Evolutionary conservation across 2,329 filamentous ascomycete genomes (phyloP).

Genomic region (Xylaria sp.): DNA sequence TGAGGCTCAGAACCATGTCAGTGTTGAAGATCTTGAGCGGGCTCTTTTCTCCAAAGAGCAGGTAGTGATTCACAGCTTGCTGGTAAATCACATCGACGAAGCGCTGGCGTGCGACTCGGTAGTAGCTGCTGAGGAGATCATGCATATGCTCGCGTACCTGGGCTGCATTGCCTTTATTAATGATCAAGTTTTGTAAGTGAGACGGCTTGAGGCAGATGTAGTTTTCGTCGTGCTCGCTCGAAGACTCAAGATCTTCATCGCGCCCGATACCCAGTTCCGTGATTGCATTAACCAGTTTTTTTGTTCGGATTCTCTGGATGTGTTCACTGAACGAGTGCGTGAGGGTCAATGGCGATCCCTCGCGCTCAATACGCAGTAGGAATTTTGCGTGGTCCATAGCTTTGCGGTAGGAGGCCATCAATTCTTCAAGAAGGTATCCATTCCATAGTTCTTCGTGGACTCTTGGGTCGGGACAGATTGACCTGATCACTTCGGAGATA

Average conservation of each 20-base stretch:
- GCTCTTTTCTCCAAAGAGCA: slow-evolving; percentile 60
- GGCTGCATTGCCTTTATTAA: slow-evolving; percentile 47
- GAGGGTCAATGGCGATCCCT: slow-evolving; percentile 56
- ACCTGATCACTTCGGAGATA: slow-evolving; percentile 52
- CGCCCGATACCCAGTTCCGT: slow-evolving; percentile 26
- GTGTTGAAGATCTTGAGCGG: slow-evolving; percentile 65
- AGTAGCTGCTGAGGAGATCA: slow-evolving; percentile 69
- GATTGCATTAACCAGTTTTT: slow-evolving; percentile 38
- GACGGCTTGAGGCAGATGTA: slow-evolving; percentile 39
- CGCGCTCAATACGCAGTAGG: slow-evolving; percentile 60
- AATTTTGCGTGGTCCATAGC: slow-evolving; percentile 58
- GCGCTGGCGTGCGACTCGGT: slow-evolving; percentile 67
- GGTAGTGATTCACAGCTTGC: slow-evolving; percentile 64
- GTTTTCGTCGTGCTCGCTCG: slow-evolving; percentile 38
- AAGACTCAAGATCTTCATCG: too few relatives aligned
- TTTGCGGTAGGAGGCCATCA: slow-evolving; percentile 54
- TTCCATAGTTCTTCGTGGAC: slow-evolving; percentile 54
- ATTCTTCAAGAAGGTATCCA: slow-evolving; percentile 53
- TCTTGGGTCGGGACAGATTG: slow-evolving; percentile 54
- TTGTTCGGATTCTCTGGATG: slow-evolving; percentile 44
- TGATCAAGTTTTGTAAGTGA: slow-evolving; percentile 39
- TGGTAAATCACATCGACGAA: slow-evolving; percentile 72
- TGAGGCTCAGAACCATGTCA: slow-evolving; percentile 59
- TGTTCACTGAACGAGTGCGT: slow-evolving; percentile 61
- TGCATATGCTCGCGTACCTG: slow-evolving; percentile 59